Conservation (phyloP, 257 asterid genomes). For the Verbascum thapsus region DNA sequence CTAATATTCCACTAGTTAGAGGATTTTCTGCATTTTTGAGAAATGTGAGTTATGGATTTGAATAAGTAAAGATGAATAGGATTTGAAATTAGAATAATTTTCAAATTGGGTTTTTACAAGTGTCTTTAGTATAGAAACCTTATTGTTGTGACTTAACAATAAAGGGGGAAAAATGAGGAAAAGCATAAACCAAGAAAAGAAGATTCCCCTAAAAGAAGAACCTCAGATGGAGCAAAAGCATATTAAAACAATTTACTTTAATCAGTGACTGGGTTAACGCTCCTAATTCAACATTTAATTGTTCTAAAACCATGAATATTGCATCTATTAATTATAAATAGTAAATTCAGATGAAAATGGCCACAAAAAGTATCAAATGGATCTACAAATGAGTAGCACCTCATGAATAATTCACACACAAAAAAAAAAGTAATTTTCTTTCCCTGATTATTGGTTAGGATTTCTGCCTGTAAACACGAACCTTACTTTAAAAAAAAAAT, state of each 20-base stretch:
- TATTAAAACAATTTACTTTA: slow-evolving; percentile 43
- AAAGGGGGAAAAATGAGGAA: slow-evolving; percentile 57
- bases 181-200: slow-evolving; percentile 83
- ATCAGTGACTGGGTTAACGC: slow-evolving; percentile 39
- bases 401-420: too few relatives aligned
- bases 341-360: neutral
- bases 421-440: too few relatives aligned
- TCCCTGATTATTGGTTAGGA: too few relatives aligned
- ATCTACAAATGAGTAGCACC: slow-evolving; percentile 8
- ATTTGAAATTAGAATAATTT: slow-evolving; percentile 30
- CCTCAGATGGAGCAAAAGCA: slow-evolving; percentile 56
- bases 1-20: slow-evolving; percentile 17
- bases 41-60: slow-evolving; percentile 16
- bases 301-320: slow-evolving; percentile 19
- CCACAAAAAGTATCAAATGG: neutral
- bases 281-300: slow-evolving; percentile 23
- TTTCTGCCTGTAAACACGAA: slow-evolving; percentile 10
- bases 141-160: slow-evolving; percentile 54
- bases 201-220: slow-evolving; percentile 71
- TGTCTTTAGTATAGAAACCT: slow-evolving; percentile 31
- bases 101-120: slow-evolving; percentile 15
- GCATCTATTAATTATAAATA: slow-evolving; percentile 17
- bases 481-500: neutral
- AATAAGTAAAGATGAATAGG: slow-evolving; percentile 7
- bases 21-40: slow-evolving; percentile 28